Percentiles rank a stretch among this genome's conserved stretches.
Evolutionary conservation across 139 green algal genomes (phyloP).

Genomic region (Pycnococcus provasolii): DNA sequence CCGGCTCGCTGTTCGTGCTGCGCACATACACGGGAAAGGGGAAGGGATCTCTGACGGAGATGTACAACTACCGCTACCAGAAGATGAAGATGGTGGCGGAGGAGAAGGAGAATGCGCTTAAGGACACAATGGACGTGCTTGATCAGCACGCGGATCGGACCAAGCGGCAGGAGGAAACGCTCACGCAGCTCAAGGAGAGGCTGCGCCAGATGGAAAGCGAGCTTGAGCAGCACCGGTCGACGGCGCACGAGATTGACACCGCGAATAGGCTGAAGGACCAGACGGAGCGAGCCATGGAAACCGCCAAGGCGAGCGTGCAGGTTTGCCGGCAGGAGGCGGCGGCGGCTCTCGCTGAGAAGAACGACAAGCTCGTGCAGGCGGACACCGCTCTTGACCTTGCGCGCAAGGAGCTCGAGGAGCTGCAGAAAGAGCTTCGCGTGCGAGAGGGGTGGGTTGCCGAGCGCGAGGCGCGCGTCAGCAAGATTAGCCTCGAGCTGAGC

Average conservation of each 20-base stretch:
- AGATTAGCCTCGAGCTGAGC: not conserved
- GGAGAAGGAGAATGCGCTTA: not conserved
- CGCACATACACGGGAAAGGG: not conserved
- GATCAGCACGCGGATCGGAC: not conserved
- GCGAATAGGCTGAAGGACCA: not conserved
- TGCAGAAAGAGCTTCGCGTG: not conserved
- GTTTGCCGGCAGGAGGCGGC: not conserved
- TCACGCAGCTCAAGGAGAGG: too few relatives aligned
- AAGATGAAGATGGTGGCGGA: not conserved
- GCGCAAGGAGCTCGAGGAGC: not conserved
- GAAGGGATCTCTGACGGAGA: not conserved
- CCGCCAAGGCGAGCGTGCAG: not conserved
- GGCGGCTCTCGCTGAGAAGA: not conserved
- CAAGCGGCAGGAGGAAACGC: not conserved
- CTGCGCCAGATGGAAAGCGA: not conserved
- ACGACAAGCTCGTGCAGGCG: not conserved
- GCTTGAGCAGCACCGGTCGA: not conserved
- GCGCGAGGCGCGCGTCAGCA: not conserved
- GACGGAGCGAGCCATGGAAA: not conserved
- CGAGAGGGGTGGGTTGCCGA: not conserved
- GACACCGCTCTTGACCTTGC: not conserved
- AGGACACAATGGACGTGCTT: not conserved
- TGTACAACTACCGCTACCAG: slow-evolving; percentile 1
- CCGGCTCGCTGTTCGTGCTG: too few relatives aligned
- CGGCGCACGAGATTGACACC: not conserved